A percentile compares a stretch with the other conserved stretches of the same genome.
Conservation (phyloP, 371 early-diverging fungal species). For the Lichtheimia corymbifera region DNA sequence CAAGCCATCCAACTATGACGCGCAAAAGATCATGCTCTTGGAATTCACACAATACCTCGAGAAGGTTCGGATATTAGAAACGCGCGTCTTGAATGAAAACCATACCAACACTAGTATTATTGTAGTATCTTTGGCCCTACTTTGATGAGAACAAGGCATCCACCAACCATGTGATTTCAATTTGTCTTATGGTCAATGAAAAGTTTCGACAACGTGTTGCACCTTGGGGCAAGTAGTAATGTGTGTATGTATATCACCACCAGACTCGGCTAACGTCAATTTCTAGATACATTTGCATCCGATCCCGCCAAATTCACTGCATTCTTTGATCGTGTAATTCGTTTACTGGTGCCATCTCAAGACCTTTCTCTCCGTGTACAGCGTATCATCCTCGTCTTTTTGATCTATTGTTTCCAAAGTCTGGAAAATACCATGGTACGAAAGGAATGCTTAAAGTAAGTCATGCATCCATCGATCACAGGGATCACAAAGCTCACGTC, state of each 20-base stretch:
- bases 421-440: conserved; percentile 78
- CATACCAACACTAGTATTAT: neutral
- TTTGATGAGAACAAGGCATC: conserved; percentile 49
- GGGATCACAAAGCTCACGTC: neutral
- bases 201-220: conserved; percentile 72
- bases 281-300: conserved; percentile 48
- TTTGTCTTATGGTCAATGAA: conserved; percentile 87
- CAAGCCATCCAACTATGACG: conserved; percentile 45
- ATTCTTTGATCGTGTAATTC: conserved; percentile 60
- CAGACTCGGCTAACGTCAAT: too few relatives aligned
- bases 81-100: neutral
- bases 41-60: conserved; percentile 84
- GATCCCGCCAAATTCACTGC: conserved; percentile 57
- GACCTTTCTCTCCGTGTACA: conserved; percentile 39
- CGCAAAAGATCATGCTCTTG: conserved; percentile 61
- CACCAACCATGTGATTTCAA: conserved; percentile 67
- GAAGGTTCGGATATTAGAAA: conserved; percentile 48
- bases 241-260: neutral
- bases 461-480: neutral
- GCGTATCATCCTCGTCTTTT: conserved; percentile 62
- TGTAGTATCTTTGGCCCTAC: conserved; percentile 79
- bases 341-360: conserved; percentile 31
- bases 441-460: conserved; percentile 67
- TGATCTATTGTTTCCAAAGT: conserved; percentile 79
- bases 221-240: conserved; percentile 52